phyloP scores from a whole-genome alignment of 768 basidiomycete genomes.

The Suillus decipiens region DNA sequence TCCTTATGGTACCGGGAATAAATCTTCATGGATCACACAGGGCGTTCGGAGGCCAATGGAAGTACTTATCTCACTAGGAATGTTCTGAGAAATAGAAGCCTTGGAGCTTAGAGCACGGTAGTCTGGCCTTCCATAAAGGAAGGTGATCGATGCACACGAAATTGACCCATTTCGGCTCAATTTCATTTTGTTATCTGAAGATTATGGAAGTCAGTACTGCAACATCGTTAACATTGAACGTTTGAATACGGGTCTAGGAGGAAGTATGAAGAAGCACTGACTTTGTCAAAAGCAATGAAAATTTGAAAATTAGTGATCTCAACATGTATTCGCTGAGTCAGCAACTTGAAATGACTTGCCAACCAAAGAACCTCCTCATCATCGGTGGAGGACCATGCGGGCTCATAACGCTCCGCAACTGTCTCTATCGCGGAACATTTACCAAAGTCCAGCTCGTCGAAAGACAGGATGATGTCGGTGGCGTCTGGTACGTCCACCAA shows the following conservation, averaged over 20 bases:
- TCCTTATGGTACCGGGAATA: too few relatives aligned
- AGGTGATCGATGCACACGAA: too few relatives aligned
- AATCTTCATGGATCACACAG: too few relatives aligned
- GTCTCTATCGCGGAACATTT: constrained; percentile 42
- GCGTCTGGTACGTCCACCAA: constrained; percentile 43
- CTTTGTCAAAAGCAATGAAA: neutral
- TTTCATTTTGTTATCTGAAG: neutral
- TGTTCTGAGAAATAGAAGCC: too few relatives aligned
- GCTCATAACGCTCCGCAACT: constrained; percentile 50
- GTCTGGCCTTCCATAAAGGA: too few relatives aligned
- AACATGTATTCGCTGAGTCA: neutral
- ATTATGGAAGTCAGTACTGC: neutral
- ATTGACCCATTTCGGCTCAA: too few relatives aligned
- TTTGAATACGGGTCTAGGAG: neutral
- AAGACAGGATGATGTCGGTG: constrained; percentile 47
- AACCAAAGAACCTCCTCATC: constrained; percentile 40
- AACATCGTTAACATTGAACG: neutral
- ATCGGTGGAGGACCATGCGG: constrained; percentile 43
- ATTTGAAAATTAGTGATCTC: neutral
- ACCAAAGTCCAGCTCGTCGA: constrained; percentile 48
- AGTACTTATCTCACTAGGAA: too few relatives aligned
- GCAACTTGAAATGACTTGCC: constrained; percentile 8
- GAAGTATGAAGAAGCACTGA: neutral
- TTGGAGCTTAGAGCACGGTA: too few relatives aligned
- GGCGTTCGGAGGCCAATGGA: too few relatives aligned